Base-by-base conservation (phyloP, 1,139 yeast genomes). In the Oligophagozyma castellii region DNA sequence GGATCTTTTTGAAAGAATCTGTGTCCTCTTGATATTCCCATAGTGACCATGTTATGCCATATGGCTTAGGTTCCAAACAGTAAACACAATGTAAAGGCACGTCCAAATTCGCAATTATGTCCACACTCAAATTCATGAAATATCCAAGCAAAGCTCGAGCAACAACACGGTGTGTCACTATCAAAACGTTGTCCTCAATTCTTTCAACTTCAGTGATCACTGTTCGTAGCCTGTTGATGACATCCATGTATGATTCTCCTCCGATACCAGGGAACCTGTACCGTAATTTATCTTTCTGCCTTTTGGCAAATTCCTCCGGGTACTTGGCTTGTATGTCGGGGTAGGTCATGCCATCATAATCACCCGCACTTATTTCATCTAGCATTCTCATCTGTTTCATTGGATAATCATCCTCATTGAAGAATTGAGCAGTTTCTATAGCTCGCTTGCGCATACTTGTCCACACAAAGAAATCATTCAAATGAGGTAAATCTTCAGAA, bases 261-360 rank as follows among this genome's bases (percentile, higher is more conserved):
- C 95, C 95, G 30, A 83, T 80, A 7, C 96, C 96, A 2, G 96
- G 96, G 49, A 84, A 86, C 40, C 96, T 62, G 55, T 84, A 86
- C 16, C 75, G 62, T 44, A 86, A 63, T 55, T 86, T 86, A 52
- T 81, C 77, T 26, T 65, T 62, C 40, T 81, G 59, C 36, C 95
- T 67, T 13, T 84, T 68, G 26, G 69, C 72, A 46, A 77, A 86
- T 53, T 89, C 96, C 24, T 66, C 69, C 0, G 95, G 95, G 42
- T 65, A 70, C 42, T 62, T 62, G 4, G 55, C 56, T 49, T 77
- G 78, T 39, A 86, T 83, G 46, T 83, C 89, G 29, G 73, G 70
- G 46, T 84, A 83, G 0, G 95, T 83, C 79, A 84, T 64, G 4
- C 95, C 95, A 45, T 89, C 96, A 46, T 74, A 81, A 38, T 72